Conservation (phyloP, 768 basidiomycete genomes). For the Collybia sp. region DNA sequence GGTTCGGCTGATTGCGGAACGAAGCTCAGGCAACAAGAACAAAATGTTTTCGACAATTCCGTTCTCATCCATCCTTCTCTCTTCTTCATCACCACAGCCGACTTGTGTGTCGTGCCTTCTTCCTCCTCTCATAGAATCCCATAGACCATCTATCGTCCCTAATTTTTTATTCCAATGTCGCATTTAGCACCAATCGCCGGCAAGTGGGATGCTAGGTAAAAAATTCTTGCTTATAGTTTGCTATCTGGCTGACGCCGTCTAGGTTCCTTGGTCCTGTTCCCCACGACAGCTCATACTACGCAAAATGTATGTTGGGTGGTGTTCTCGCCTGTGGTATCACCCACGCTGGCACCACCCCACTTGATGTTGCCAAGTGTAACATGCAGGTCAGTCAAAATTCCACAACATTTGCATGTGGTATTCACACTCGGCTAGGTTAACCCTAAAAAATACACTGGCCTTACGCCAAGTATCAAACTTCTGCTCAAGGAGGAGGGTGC, state of each 20-base stretch:
- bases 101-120: constrained; percentile 3
- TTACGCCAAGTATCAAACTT: constrained; percentile 52
- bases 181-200: constrained; percentile 33
- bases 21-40: constrained; percentile 20
- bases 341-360: constrained; percentile 82
- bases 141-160: background rate
- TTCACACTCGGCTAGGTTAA: constrained; percentile 48
- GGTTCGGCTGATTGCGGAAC: constrained; percentile 34
- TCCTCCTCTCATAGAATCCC: constrained; percentile 15
- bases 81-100: constrained; percentile 20
- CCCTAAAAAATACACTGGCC: constrained; percentile 71
- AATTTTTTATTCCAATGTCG: constrained; percentile 10
- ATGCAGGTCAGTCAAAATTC: constrained; percentile 61
- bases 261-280: constrained; percentile 71
- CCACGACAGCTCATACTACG: constrained; percentile 72
- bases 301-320: constrained; percentile 88
- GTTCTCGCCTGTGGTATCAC: constrained; percentile 83
- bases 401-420: too few relatives aligned
- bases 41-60: constrained; percentile 18
- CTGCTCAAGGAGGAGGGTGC: constrained; percentile 80
- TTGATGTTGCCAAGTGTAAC: constrained; percentile 89
- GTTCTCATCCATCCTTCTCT: constrained; percentile 12
- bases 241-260: constrained; percentile 6
- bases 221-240: background rate
- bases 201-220: constrained; percentile 77